Base-by-base conservation (phyloP, 2,329 filamentous ascomycete species). In the Ascochyta viciae-villosae region DNA sequence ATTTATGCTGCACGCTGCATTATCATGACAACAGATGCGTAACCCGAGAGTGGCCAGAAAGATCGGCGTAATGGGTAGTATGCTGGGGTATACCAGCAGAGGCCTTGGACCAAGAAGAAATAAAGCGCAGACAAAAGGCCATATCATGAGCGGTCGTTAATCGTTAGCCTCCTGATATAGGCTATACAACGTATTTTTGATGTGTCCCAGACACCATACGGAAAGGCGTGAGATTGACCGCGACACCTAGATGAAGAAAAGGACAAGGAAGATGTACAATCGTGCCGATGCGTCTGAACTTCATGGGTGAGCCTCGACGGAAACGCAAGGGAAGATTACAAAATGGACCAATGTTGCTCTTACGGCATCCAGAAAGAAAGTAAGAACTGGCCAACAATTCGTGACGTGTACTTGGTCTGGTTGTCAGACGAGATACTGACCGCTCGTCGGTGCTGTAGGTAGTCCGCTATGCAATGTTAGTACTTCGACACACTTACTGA, bases 301-400 rank as follows among this genome's bases (percentile, higher is more conserved):
- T 31, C 13, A 10, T 31, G 29, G 12, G 12, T 31, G 27, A 31
- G 10, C 13, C 29, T 31, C 29, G 12, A 31, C 29, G 29, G 12
- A 10, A 15, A 31, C 13, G 12, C 29, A 29, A 43, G 23, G n/a
- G 22, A 43, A 15, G 4, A 8, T 24, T 22, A n/a, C 15, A 23
- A 23, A 31, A 29, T 24, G 34, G 19, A 51, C 31, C 26, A 22
- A 38, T 40, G 26, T 15, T 31, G 49, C 53, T 27, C 58, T 49
- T 57, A 57, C 10, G 70, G 70, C 39, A 72, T 58, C 71, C 71
- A 73, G 58, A 73, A 73, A 6, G 69, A 71, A 10, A 79, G 63
- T 48, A 81, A 50, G 58, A 81, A 80, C 19, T 75, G 69, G n/a
- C 76, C 75, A 8, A 79, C 74, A 33, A 80, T 68, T 10, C 79